Evolutionary conservation across 495 filamentous ascomycete species (phyloP), one percentile per base, ranked within the genome.

Genomic region (Trichocladium antarcticum): DNA sequence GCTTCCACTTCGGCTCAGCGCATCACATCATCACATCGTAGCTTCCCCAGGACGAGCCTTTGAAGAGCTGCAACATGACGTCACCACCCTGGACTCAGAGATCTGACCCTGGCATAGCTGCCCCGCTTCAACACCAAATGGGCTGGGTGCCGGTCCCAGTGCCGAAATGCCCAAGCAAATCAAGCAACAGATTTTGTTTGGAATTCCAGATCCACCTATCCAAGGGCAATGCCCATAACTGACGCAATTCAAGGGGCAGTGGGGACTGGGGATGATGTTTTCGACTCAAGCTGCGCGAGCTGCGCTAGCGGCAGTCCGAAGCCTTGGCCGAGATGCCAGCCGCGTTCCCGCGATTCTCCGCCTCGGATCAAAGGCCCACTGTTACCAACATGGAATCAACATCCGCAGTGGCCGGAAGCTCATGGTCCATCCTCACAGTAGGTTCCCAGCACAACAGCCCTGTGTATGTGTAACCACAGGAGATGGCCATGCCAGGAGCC

Each of bases 21-120:
- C 45, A 48, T 48, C 32, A 54, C 60, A 63, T 63, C 61, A 64
- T 64, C 55, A 51, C 61, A 53, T 52, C 59, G 59, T 55, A 50
- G 61, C 56, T 56, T 46, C 54, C 51, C 50, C 38, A 24, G 47
- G 49, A 17, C 8, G 34, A 21, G n/a, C 27, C 56, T 51, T 57
- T 57, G 46, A 52, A 22, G 16, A 42, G 54, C 57, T 62, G 57
- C 53, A 45, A 5, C 40, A 63, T 67, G 64, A 67, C 56, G 64
- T 67, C 64, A 67, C 57, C 50, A 64, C 53, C 36, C 48, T 42
- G 17, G n/a, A 8, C 38, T 46, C 17, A 37, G 37, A 14, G 42
- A 39, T 47, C 47, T 36, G 42, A 47, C 52, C 49, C 49, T 51
- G 37, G 54, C 19, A 16, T 35, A 27, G 9, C 45, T 17, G 50